Evolutionary conservation across 768 basidiomycete species (phyloP).

Genomic region (Tephrocybe sp.): DNA sequence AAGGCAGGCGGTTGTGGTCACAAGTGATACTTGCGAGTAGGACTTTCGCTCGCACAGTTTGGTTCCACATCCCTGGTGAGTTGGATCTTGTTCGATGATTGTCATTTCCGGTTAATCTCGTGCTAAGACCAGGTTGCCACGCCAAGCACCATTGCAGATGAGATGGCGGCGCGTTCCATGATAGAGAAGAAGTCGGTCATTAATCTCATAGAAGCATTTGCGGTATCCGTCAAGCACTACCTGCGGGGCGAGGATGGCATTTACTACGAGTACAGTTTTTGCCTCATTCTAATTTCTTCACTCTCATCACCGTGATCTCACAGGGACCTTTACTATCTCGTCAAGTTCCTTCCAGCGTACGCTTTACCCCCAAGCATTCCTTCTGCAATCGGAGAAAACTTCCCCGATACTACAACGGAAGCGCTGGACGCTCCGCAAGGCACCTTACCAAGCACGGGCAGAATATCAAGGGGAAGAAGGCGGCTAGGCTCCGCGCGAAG

Average conservation of each 20-base stretch:
- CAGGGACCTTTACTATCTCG: constrained; percentile 65
- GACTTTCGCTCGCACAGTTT: constrained; percentile 59
- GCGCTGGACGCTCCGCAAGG: constrained; percentile 31
- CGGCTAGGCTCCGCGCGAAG: constrained; percentile 52
- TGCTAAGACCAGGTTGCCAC: constrained; percentile 22
- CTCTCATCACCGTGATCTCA: neutral
- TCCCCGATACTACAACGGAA: neutral
- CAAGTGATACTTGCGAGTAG: constrained; percentile 60
- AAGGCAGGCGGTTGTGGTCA: constrained; percentile 69
- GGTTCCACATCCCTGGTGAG: constrained; percentile 68
- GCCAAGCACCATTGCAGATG: constrained; percentile 22
- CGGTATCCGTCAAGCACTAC: constrained; percentile 70
- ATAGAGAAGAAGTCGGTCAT: constrained; percentile 71
- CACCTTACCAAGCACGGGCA: constrained; percentile 46
- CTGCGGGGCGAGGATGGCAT: constrained; percentile 58
- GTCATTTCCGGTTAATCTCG: neutral
- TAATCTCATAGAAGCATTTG: constrained; percentile 66
- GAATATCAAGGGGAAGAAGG: constrained; percentile 62
- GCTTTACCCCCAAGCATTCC: constrained; percentile 53
- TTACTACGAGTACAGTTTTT: constrained; percentile 37
- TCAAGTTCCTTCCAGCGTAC: constrained; percentile 73
- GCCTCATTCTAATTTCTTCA: constrained; percentile 15
- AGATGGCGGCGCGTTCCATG: constrained; percentile 44
- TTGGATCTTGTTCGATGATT: neutral
- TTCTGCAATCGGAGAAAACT: constrained; percentile 29